phyloP scores from a whole-genome alignment of 2,329 filamentous ascomycete species.

The Colletotrichum truncatum region DNA sequence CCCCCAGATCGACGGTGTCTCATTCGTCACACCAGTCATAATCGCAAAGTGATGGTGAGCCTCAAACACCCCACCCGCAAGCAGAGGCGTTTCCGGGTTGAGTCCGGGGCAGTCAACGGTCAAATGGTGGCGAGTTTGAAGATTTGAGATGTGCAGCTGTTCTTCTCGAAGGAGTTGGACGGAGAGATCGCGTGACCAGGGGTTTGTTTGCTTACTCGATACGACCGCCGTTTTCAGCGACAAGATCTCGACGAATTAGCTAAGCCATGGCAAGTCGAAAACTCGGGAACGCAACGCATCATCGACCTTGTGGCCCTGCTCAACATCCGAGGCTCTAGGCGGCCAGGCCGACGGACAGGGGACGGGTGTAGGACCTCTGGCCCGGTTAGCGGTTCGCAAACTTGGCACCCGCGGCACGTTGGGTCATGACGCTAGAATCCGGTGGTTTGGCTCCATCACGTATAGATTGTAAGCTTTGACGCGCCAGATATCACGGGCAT shows the following conservation, averaged over 20 bases:
- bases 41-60: neutral
- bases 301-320: neutral
- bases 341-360: slow-evolving; percentile 19
- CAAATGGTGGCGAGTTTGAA: neutral
- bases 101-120: neutral
- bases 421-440: slow-evolving; percentile 13
- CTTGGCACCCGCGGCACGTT: neutral
- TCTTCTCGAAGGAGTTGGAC: too few relatives aligned
- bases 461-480: neutral
- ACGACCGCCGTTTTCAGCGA: too few relatives aligned
- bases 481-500: slow-evolving; percentile 3
- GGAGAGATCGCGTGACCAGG: too few relatives aligned
- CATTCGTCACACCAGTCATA: neutral
- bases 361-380: neutral
- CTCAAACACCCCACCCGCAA: slow-evolving; percentile 9
- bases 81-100: neutral
- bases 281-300: neutral
- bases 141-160: neutral
- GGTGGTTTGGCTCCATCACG: slow-evolving; percentile 9
- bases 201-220: too few relatives aligned
- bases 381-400: too few relatives aligned
- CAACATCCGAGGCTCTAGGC: slow-evolving; percentile 13
- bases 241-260: neutral
- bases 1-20: slow-evolving; percentile 16
- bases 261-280: neutral